phyloP scores from a whole-genome alignment of 306 rosid species.

The Vigna reflexopilosa region DNA sequence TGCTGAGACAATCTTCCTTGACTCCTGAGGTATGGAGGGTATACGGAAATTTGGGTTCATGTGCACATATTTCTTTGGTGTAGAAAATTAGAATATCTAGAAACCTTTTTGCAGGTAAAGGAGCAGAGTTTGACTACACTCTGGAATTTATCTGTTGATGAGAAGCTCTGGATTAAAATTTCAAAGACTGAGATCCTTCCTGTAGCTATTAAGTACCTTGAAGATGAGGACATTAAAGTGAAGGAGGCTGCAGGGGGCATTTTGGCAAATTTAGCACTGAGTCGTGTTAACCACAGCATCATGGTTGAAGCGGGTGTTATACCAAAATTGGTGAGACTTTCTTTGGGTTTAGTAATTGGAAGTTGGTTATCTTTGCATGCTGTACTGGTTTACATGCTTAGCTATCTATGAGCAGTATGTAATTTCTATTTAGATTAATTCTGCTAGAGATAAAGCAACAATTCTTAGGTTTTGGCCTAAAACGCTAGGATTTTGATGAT shows the following conservation, averaged over 20 bases:
- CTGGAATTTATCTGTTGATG: conserved; percentile 88
- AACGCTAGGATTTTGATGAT: conserved; percentile 28
- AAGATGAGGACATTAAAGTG: conserved; percentile 74
- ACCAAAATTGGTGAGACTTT: conserved; percentile 77
- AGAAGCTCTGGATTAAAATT: conserved; percentile 69
- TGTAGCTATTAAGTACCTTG: conserved; percentile 69
- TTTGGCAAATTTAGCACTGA: conserved; percentile 81
- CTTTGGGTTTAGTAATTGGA: conserved; percentile 29
- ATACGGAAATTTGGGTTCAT: conserved; percentile 23
- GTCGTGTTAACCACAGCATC: conserved; percentile 60
- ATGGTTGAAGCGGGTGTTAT: conserved; percentile 90
- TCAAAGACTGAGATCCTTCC: conserved; percentile 61
- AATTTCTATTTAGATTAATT: conserved; percentile 27
- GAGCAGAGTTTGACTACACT: conserved; percentile 76
- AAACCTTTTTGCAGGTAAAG: conserved; percentile 68
- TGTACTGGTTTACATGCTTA: conserved; percentile 15
- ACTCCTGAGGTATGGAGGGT: conserved; percentile 65
- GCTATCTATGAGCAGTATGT: conserved; percentile 35
- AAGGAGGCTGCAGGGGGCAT: conserved; percentile 89
- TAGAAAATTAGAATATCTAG: conserved; percentile 45
- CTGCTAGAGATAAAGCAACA: conserved; percentile 3
- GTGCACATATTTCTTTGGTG: conserved; percentile 36
- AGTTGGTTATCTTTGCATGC: conserved; percentile 31
- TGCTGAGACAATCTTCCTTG: conserved; percentile 67
- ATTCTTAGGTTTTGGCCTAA: not conserved